Evolutionary conservation across 176 grass and related monocot species (phyloP).

Genomic region (Bothriochloa decipiens): DNA sequence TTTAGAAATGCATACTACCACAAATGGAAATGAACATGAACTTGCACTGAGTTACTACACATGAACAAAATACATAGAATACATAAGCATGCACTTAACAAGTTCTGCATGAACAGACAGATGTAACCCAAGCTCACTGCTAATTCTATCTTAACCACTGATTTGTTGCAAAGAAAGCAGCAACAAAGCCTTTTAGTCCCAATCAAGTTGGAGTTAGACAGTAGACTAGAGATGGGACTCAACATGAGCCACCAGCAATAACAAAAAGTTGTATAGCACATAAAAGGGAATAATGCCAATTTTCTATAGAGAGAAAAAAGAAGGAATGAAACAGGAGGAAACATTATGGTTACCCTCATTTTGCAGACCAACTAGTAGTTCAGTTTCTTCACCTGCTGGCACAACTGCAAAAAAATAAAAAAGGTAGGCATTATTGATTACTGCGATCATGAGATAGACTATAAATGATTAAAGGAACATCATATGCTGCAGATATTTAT

Average conservation of each 20-base stretch:
- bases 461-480: neutral
- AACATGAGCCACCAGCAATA: neutral
- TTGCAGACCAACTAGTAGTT: constrained; percentile 89
- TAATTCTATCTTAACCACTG: neutral
- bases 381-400: constrained; percentile 83
- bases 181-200: neutral
- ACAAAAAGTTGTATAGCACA: neutral
- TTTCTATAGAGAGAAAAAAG: neutral
- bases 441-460: neutral
- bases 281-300: neutral
- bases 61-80: constrained; percentile 6
- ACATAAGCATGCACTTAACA: neutral
- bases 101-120: neutral
- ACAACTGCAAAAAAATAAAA: constrained; percentile 69
- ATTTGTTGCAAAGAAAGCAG: neutral
- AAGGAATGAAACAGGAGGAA: neutral
- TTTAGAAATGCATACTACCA: neutral
- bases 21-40: constrained; percentile 22
- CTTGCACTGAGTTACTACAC: constrained; percentile 2
- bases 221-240: neutral
- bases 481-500: neutral
- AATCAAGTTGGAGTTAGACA: neutral
- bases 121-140: neutral
- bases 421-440: constrained; percentile 6
- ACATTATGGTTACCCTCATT: constrained; percentile 67